phyloP scores from a whole-genome alignment of 1,284 basidiomycete species.

The Trichosporon asahii region DNA sequence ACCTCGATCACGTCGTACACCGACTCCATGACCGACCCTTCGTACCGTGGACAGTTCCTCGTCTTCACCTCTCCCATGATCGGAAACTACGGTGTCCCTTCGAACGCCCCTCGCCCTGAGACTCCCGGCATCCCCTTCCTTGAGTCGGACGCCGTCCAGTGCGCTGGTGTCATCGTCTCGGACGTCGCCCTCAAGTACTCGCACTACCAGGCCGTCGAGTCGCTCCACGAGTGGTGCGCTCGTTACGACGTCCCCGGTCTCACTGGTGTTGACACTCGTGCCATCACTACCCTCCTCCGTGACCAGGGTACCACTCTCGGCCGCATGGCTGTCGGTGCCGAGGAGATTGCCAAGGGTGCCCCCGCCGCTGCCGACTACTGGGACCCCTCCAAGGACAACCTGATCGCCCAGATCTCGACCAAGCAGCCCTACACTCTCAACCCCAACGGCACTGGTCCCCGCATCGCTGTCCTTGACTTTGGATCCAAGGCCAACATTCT shows the following conservation, averaged over 20 bases:
- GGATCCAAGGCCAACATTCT: constrained; percentile 97
- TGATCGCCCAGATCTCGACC: constrained; percentile 89
- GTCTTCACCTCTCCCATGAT: constrained; percentile 98
- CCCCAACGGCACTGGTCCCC: constrained; percentile 71
- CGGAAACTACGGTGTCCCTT: constrained; percentile 96
- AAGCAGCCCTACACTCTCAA: constrained; percentile 82
- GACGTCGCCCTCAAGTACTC: constrained; percentile 94
- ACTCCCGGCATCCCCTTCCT: constrained; percentile 86
- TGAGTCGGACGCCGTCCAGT: constrained; percentile 86
- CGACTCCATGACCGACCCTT: constrained; percentile 99
- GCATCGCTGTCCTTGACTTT: constrained; percentile 94
- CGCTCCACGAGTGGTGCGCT: constrained; percentile 87
- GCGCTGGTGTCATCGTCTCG: constrained; percentile 86
- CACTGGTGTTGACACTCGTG: constrained; percentile 95
- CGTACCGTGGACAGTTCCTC: constrained; percentile 95
- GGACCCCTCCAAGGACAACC: constrained; percentile 89
- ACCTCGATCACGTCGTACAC: constrained; percentile 99
- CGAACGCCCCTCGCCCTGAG: constrained; percentile 71
- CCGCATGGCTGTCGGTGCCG: constrained; percentile 77
- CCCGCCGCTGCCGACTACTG: constrained; percentile 72
- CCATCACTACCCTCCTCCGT: constrained; percentile 86
- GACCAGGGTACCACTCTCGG: constrained; percentile 97
- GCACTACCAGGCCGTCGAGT: constrained; percentile 91
- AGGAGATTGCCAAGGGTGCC: constrained; percentile 59
- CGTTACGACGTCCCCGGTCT: constrained; percentile 88